phyloP scores from a whole-genome alignment of 1,284 basidiomycete genomes.

The Marasmius sp. region DNA sequence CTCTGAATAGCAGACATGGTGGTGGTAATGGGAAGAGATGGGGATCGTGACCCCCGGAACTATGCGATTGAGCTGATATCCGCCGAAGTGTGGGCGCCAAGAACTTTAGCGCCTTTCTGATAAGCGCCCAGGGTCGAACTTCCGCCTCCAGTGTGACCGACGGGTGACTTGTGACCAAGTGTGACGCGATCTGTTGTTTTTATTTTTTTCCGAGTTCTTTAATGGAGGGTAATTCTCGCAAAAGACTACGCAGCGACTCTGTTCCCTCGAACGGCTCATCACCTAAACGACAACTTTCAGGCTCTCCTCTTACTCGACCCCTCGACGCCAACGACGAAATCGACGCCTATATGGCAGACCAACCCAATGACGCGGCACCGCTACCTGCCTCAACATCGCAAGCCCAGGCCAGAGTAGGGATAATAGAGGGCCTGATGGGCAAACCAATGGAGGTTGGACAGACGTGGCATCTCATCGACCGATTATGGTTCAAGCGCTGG shows the following conservation, averaged over 20 bases:
- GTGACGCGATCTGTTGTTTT: constrained; percentile 30
- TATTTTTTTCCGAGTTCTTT: constrained; percentile 25
- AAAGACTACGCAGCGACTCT: constrained; percentile 48
- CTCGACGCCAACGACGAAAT: constrained; percentile 41
- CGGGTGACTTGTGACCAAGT: constrained; percentile 21
- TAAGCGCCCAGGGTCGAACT: not conserved
- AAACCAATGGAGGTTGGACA: constrained; percentile 61
- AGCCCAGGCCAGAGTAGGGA: constrained; percentile 42
- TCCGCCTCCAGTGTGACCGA: not conserved
- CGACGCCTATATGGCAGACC: constrained; percentile 73
- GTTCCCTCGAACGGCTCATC: constrained; percentile 46
- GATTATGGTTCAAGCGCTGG: constrained; percentile 76
- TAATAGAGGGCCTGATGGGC: constrained; percentile 47
- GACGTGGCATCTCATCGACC: constrained; percentile 77
- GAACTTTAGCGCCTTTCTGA: not conserved
- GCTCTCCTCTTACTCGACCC: constrained; percentile 7
- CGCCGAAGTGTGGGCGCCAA: not conserved
- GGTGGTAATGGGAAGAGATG: not conserved
- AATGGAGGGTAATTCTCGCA: constrained; percentile 36
- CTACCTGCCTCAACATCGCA: constrained; percentile 21
- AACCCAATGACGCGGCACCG: constrained; percentile 46
- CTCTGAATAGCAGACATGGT: constrained; percentile 33
- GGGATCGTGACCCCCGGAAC: not conserved
- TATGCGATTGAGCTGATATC: not conserved
- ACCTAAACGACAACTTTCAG: constrained; percentile 42